Evolutionary conservation across 768 basidiomycete species (phyloP).

Genomic region (Dictyophora rubrovolvata): DNA sequence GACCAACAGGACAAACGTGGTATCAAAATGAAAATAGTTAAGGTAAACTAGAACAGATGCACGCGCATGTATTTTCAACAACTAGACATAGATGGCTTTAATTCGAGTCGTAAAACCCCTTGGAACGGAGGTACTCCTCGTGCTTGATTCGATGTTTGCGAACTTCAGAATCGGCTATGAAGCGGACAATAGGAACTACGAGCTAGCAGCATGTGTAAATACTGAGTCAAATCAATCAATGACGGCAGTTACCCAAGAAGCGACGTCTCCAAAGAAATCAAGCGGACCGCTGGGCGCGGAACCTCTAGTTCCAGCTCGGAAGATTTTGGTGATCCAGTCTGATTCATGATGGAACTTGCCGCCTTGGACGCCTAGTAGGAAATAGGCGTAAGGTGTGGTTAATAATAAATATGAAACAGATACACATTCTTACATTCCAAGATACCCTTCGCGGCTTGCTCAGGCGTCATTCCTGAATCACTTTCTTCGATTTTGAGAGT

Average conservation of each 20-base stretch:
- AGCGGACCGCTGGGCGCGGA: slow-evolving; percentile 49
- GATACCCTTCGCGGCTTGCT: slow-evolving; percentile 48
- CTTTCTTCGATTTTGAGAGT: slow-evolving; percentile 66
- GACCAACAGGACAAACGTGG: too few species aligned
- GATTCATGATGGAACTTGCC: slow-evolving; percentile 68
- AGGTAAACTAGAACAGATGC: too few species aligned
- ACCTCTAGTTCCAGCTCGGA: slow-evolving; percentile 60
- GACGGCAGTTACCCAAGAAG: slow-evolving; percentile 28
- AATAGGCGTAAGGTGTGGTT: too few species aligned
- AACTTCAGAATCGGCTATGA: slow-evolving; percentile 38
- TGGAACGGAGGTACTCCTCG: slow-evolving; percentile 29
- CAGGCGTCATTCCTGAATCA: slow-evolving; percentile 55
- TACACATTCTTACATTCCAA: slow-evolving; percentile 60
- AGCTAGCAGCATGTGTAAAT: slow-evolving; percentile 24
- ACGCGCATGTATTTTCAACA: too few species aligned
- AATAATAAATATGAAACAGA: too few species aligned
- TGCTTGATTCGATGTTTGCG: slow-evolving; percentile 38
- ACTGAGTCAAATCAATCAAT: slow-evolving; percentile 3
- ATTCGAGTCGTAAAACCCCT: slow-evolving; percentile 28
- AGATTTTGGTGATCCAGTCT: slow-evolving; percentile 56
- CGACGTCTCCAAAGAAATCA: slow-evolving; percentile 36
- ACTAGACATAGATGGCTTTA: too few species aligned
- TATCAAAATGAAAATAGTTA: too few species aligned
- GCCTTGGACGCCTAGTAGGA: slow-evolving; percentile 46
- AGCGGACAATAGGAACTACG: slow-evolving; percentile 42